phyloP scores from a whole-genome alignment of 352 stramenopile genomes.

The Phytophthora cajani region DNA sequence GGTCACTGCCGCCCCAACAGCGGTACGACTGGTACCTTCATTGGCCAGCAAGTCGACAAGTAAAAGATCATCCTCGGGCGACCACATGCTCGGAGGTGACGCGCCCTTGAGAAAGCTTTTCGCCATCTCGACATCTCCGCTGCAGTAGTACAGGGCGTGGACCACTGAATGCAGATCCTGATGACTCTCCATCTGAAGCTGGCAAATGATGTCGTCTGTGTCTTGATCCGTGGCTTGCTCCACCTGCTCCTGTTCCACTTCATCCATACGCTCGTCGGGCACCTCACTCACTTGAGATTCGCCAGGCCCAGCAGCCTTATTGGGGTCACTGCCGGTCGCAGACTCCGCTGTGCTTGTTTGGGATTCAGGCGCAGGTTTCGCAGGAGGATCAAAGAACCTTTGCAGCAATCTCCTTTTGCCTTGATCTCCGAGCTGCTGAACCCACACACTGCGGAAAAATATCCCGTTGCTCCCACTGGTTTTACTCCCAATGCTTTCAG shows the following conservation, averaged over 20 bases:
- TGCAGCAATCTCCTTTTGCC: constrained; percentile 32
- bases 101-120: constrained; percentile 43
- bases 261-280: neutral
- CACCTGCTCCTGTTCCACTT: neutral
- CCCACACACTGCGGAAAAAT: constrained; percentile 37
- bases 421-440: constrained; percentile 8
- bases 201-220: constrained; percentile 34
- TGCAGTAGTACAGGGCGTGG: constrained; percentile 56
- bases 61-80: constrained; percentile 53
- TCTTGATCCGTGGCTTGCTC: constrained; percentile 37
- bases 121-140: constrained; percentile 36
- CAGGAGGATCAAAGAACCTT: constrained; percentile 23
- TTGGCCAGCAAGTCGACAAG: constrained; percentile 36
- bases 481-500: constrained; percentile 3
- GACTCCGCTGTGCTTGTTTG: constrained; percentile 10
- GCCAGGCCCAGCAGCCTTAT: neutral
- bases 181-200: constrained; percentile 45
- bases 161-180: constrained; percentile 34
- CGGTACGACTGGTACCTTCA: constrained; percentile 20
- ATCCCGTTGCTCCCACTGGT: constrained; percentile 9
- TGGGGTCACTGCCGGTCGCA: neutral
- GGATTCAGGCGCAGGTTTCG: neutral
- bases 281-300: neutral
- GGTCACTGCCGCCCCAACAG: constrained; percentile 34
- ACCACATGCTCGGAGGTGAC: constrained; percentile 52